These are phyloP conservation scores for Alternaria gaisen DNA, from an alignment of 2,329 filamentous ascomycete genomes.

Conservation along the genomic window DNA sequence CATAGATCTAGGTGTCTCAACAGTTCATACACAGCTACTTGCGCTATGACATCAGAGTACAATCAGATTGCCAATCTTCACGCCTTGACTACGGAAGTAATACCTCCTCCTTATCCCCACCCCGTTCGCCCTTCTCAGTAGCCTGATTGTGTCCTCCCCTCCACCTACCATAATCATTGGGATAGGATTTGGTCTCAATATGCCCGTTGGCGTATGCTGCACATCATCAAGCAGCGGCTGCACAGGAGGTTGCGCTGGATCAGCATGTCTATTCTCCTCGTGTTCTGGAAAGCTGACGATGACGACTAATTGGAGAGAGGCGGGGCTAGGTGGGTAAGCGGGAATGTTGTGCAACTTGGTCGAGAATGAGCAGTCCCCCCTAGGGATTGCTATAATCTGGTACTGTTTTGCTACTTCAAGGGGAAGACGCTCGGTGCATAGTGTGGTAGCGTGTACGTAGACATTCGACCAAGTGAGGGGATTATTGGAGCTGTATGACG, in stretches of 20 bases:
- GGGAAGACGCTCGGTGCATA: conserved; percentile 69
- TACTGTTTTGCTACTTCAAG: conserved; percentile 62
- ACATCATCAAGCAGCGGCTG: conserved; percentile 78
- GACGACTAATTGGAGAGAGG: conserved; percentile 80
- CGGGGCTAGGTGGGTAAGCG: conserved; percentile 68
- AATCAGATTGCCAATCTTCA: conserved; percentile 80
- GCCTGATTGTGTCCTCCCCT: conserved; percentile 69
- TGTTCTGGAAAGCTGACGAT: conserved; percentile 72
- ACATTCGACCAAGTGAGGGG: conserved; percentile 74
- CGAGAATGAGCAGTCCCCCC: conserved; percentile 85
- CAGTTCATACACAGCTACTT: not conserved
- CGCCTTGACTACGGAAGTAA: conserved; percentile 80
- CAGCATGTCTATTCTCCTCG: conserved; percentile 22
- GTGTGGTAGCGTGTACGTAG: conserved; percentile 72
- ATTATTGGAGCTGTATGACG: conserved; percentile 35
- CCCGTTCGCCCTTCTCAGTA: conserved; percentile 69
- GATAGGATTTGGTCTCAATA: conserved; percentile 75
- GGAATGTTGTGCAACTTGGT: conserved; percentile 88
- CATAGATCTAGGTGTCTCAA: not conserved
- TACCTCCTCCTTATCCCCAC: conserved; percentile 82
- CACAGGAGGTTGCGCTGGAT: conserved; percentile 50
- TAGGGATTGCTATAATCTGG: conserved; percentile 81
- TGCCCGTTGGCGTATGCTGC: conserved; percentile 75
- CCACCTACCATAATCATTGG: conserved; percentile 84
- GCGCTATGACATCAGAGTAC: conserved; percentile 58